These are phyloP conservation scores for Solanum pimpinellifolium DNA, from an alignment of 257 asterid genomes.

Conservation along the genomic window DNA sequence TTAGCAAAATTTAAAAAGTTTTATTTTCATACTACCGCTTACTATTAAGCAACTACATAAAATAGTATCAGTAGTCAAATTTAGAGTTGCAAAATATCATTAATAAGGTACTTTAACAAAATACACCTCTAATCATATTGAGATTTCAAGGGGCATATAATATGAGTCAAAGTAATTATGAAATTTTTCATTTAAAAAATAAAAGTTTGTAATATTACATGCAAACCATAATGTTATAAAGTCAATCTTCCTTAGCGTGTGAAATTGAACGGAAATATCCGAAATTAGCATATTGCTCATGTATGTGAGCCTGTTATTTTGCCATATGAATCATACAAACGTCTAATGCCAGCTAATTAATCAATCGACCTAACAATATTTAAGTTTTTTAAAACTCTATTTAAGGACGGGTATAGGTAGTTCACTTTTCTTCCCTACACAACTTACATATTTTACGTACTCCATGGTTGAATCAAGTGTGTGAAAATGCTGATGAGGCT, in stretches of 20 bases:
- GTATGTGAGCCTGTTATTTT: background rate
- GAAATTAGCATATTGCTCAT: background rate
- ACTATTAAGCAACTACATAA: background rate
- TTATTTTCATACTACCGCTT: no score
- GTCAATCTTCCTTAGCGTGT: background rate
- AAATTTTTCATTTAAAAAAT: no score
- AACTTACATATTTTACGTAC: background rate
- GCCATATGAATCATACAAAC: background rate
- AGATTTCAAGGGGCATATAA: no score
- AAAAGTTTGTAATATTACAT: background rate
- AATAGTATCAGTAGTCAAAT: no score
- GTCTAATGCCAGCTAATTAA: background rate
- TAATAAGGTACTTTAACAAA: no score
- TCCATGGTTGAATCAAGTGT: background rate
- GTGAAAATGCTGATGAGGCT: background rate
- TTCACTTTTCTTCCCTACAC: background rate
- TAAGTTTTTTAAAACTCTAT: background rate
- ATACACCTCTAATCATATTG: background rate
- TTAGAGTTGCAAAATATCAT: background rate
- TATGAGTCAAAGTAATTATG: no score
- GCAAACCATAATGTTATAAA: background rate
- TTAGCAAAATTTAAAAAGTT: background rate
- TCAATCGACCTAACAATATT: background rate
- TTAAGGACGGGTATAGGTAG: background rate
- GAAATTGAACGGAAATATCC: background rate